phyloP scores from a whole-genome alignment of 768 basidiomycete species.

The Pleurotus giganteus region DNA sequence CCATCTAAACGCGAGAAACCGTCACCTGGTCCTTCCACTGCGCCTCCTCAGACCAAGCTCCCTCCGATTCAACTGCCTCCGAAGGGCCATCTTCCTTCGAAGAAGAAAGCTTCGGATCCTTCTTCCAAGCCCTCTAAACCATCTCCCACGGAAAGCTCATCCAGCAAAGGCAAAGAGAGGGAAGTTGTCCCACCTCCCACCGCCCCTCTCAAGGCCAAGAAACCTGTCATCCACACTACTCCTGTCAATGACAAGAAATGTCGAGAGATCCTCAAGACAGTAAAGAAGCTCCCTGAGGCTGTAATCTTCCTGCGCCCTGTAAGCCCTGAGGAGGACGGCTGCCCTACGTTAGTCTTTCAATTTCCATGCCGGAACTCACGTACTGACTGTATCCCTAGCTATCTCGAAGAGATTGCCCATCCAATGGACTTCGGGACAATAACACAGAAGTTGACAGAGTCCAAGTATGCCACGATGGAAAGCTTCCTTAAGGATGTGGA shows the following conservation, averaged over 20 bases:
- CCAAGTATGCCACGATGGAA: slow-evolving; percentile 77
- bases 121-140: slow-evolving; percentile 48
- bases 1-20: slow-evolving; percentile 59
- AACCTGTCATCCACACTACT: slow-evolving; percentile 32
- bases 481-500: slow-evolving; percentile 78
- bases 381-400: slow-evolving; percentile 44
- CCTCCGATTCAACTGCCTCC: slow-evolving; percentile 15
- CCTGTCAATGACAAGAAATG: slow-evolving; percentile 84
- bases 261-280: slow-evolving; percentile 60
- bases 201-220: slow-evolving; percentile 37
- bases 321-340: slow-evolving; percentile 79
- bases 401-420: slow-evolving; percentile 85
- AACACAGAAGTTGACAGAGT: slow-evolving; percentile 57
- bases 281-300: slow-evolving; percentile 65
- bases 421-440: slow-evolving; percentile 97
- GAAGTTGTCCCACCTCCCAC: slow-evolving; percentile 39
- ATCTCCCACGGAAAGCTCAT: slow-evolving; percentile 30
- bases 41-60: slow-evolving; percentile 22
- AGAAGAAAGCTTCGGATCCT: slow-evolving; percentile 19
- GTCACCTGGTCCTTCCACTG: slow-evolving; percentile 35
- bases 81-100: slow-evolving; percentile 22
- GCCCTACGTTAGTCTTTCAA: slow-evolving; percentile 72
- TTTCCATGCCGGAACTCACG: background rate
- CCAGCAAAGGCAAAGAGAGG: slow-evolving; percentile 76
- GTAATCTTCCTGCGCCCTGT: slow-evolving; percentile 80